Conservation (phyloP, 768 basidiomycete species). For the Gautieria morchelliformis region DNA sequence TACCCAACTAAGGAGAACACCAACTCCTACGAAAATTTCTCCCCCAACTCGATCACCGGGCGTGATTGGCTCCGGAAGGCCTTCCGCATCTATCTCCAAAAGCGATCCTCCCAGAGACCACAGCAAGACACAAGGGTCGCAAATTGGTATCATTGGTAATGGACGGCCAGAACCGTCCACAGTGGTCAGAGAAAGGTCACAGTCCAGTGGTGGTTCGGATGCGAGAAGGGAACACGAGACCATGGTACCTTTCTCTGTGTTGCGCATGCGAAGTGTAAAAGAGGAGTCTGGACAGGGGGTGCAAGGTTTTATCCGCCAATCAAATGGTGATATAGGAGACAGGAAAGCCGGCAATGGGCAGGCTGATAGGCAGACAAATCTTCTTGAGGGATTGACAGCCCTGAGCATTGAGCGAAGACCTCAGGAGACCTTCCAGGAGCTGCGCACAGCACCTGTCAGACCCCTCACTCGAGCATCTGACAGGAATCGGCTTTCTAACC, state of each 20-base stretch:
- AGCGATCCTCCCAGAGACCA: background rate
- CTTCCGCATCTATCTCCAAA: background rate
- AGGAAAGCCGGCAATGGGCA: background rate
- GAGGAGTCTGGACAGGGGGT: background rate
- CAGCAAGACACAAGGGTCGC: background rate
- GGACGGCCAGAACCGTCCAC: background rate
- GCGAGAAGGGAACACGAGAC: background rate
- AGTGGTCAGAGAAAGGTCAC: background rate
- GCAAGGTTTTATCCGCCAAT: background rate
- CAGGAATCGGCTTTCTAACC: too few species aligned
- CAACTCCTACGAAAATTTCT: background rate
- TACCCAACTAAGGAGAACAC: background rate
- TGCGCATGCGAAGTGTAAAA: background rate
- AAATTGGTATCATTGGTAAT: background rate
- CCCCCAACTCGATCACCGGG: background rate
- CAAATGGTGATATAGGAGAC: background rate
- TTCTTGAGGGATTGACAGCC: too few species aligned
- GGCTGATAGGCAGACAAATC: background rate
- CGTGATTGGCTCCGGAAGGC: conserved; percentile 6
- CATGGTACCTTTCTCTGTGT: background rate
- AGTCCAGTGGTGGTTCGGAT: background rate
- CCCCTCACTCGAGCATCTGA: too few species aligned
- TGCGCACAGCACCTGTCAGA: too few species aligned
- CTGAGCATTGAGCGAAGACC: too few species aligned
- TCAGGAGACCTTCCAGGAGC: too few species aligned